These are phyloP conservation scores for Withania somnifera DNA, from an alignment of 305 asterid species.

Conservation along the genomic window DNA sequence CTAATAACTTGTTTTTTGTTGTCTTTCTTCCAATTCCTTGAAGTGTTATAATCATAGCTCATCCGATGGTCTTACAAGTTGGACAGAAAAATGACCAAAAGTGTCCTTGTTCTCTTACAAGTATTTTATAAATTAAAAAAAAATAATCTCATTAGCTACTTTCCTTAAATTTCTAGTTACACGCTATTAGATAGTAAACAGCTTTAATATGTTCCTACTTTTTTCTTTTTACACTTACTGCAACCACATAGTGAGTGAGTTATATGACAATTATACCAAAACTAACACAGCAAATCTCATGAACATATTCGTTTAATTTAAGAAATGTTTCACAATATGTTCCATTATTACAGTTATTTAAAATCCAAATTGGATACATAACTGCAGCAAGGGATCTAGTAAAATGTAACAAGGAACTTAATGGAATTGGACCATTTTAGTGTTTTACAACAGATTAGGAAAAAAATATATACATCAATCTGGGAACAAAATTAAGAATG, in stretches of 20 bases:
- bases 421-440: neutral
- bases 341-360: too few relatives aligned
- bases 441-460: neutral
- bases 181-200: neutral
- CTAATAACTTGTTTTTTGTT: too few relatives aligned
- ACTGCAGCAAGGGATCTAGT: neutral
- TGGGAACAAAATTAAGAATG: constrained; percentile 1
- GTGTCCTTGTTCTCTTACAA: neutral
- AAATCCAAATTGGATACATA: neutral
- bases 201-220: neutral
- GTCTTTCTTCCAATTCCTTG: too few relatives aligned
- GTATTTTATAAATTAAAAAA: too few relatives aligned
- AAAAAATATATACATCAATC: constrained; percentile 1
- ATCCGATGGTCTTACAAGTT: too few relatives aligned
- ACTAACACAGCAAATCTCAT: neutral
- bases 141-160: neutral
- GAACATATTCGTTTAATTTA: too few relatives aligned
- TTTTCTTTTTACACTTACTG: too few relatives aligned
- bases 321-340: too few relatives aligned
- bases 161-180: neutral
- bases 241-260: too few relatives aligned
- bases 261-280: too few relatives aligned
- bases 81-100: too few relatives aligned
- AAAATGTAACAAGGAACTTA: neutral
- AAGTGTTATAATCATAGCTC: too few relatives aligned